phyloP scores from a whole-genome alignment of 2,329 filamentous ascomycete genomes.

The Cladosporium colombiae region DNA sequence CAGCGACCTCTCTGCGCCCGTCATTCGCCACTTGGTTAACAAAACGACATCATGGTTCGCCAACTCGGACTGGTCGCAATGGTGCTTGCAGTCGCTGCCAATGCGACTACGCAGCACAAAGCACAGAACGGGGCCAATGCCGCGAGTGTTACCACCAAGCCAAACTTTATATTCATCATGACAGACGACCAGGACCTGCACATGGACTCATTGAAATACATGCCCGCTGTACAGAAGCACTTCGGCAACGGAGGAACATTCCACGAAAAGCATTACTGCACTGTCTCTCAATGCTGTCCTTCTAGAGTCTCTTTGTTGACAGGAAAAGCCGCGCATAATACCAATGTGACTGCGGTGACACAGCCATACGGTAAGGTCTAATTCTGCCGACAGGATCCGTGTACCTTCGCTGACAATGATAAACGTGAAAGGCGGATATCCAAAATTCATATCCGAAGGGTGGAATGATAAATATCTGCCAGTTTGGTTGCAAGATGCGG shows the following conservation, averaged over 20 bases:
- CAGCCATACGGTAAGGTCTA: not conserved
- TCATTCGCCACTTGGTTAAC: not conserved
- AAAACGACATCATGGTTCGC: not conserved
- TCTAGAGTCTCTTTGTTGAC: constrained; percentile 66
- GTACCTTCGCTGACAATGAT: constrained; percentile 31
- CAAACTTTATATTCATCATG: constrained; percentile 67
- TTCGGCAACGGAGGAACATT: constrained; percentile 38
- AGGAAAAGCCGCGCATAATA: constrained; percentile 68
- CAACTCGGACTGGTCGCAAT: not conserved
- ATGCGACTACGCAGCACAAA: not conserved
- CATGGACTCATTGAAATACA: constrained; percentile 62
- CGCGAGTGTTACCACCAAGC: constrained; percentile 22
- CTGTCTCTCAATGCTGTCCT: constrained; percentile 67
- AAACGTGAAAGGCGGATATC: not conserved
- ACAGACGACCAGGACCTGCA: constrained; percentile 69
- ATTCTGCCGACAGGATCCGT: not conserved
- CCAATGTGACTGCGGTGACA: constrained; percentile 60
- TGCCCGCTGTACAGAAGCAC: constrained; percentile 49
- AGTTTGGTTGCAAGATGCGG: constrained; percentile 66
- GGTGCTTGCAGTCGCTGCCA: not conserved
- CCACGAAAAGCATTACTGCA: constrained; percentile 65
- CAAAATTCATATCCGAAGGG: not conserved
- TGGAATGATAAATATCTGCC: constrained; percentile 68
- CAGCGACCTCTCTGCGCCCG: no score
- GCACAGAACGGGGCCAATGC: not conserved